Evolutionary conservation across 2,329 filamentous ascomycete species (phyloP).

Genomic region (Eurotiales sp.): DNA sequence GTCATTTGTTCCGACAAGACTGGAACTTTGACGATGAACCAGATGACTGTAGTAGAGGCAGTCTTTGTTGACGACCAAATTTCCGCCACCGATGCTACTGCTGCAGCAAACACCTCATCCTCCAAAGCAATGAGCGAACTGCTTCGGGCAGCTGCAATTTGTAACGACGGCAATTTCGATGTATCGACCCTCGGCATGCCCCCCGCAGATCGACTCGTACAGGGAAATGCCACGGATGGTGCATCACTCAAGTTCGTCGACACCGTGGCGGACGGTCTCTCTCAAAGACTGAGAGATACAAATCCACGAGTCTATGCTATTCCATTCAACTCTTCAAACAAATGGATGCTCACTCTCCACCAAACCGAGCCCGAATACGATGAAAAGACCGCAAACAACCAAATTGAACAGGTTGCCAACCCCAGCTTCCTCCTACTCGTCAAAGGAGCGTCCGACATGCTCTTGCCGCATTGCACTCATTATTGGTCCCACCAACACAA

Average conservation of each 20-base stretch:
- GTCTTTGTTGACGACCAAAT: conserved; percentile 54
- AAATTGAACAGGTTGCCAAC: conserved; percentile 1
- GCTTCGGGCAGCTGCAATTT: conserved; percentile 61
- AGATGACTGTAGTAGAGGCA: conserved; percentile 69
- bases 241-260: conserved; percentile 71
- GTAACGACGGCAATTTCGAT: conserved; percentile 73
- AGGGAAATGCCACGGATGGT: conserved; percentile 73
- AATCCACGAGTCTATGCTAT: conserved; percentile 62
- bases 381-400: not conserved
- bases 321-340: conserved; percentile 80
- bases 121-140: conserved; percentile 54
- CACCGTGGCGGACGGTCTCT: conserved; percentile 21
- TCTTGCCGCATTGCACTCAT: conserved; percentile 61
- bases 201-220: conserved; percentile 60
- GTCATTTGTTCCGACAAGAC: conserved; percentile 78
- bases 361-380: conserved; percentile 28
- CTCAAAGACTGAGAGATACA: conserved; percentile 49
- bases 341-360: conserved; percentile 68
- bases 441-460: conserved; percentile 73
- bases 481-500: conserved; percentile 58
- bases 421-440: conserved; percentile 46
- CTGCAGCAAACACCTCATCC: too few species aligned
- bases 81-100: conserved; percentile 48
- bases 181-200: conserved; percentile 59
- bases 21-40: conserved; percentile 59